Base-by-base conservation (phyloP, 306 rosid species). In the Fragaria iinumae region DNA sequence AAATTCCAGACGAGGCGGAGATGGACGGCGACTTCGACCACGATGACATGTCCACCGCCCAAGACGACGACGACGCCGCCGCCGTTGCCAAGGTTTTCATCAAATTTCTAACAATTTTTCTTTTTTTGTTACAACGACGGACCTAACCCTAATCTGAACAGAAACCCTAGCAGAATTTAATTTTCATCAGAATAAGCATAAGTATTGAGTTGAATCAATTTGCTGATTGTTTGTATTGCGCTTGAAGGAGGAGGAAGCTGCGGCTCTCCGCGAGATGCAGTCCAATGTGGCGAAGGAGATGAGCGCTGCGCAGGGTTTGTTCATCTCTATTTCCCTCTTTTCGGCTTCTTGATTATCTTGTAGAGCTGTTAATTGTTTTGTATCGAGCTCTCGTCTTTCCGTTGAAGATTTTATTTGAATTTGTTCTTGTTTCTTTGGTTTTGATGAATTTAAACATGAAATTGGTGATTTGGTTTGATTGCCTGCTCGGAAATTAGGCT, bases 181-280 rank as follows among this genome's bases (percentile, higher is more conserved):
- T 52, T 17, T 2, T 52, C 2, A 17, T 20, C 57, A 45, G 4
- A 45, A 11, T 11, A 45, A 5, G 53, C 7, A 16, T 49, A 14
- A 49, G 52, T 48, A 20, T 57, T 27, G 66, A 59, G 29, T 60
- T 25, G 59, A 57, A 57, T 11, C 32, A 27, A 36, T 11, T 25
- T 39, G 56, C 25, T 67, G 36, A 50, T 39, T 69, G 68, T 81
- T 90, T 92, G 91, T 82, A 84, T 89, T 90, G 71, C 92, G 97
- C 1, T 78, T 91, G 84, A 90, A 91, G 89, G 97, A 91, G 72
- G 97, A 91, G 48, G 98, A 93, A 77, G 97, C 97, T 38, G 92
- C 96, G 13, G 98, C 96, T 63, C 96, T 93, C 50, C 96, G 97
- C 20, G 96, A 91, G 75, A 91, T 93, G 97, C 98, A 91, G 76